Conservation (phyloP, 2,329 filamentous ascomycete species). For the Apiospora pterosperma region DNA sequence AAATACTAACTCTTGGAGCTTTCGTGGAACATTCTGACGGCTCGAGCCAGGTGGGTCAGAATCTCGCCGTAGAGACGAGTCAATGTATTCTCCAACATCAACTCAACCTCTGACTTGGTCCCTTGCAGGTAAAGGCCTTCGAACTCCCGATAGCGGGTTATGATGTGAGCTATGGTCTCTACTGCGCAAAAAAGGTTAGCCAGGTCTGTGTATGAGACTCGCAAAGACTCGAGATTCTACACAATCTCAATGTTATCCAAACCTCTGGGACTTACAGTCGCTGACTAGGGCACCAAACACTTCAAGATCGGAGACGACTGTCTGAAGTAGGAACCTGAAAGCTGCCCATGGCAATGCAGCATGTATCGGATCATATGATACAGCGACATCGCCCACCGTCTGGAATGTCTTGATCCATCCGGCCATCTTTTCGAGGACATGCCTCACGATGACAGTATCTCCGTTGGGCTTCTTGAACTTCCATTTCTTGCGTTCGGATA, state of each 20-base stretch:
- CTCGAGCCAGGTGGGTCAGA: neutral
- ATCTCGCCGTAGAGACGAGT: neutral
- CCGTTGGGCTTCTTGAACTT: neutral
- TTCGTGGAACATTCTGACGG: neutral
- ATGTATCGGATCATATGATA: no score
- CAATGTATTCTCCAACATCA: neutral
- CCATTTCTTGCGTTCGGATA: neutral
- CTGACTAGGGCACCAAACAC: neutral
- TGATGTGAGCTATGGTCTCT: neutral
- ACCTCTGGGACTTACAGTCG: neutral
- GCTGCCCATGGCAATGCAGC: no score
- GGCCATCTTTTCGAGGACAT: neutral
- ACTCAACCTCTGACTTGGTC: neutral
- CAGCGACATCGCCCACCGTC: slow-evolving; percentile 23
- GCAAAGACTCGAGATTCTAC: no score
- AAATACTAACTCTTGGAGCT: neutral
- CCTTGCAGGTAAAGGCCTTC: neutral
- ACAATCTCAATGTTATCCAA: no score
- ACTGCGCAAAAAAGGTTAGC: neutral
- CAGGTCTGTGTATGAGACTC: no score
- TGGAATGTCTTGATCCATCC: neutral
- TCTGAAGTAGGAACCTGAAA: slow-evolving; percentile 23
- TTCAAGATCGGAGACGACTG: neutral
- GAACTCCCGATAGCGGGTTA: neutral
- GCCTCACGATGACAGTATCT: neutral